phyloP scores from a whole-genome alignment of 1,139 yeast species.

The Saccharomycopsis hybrid region DNA sequence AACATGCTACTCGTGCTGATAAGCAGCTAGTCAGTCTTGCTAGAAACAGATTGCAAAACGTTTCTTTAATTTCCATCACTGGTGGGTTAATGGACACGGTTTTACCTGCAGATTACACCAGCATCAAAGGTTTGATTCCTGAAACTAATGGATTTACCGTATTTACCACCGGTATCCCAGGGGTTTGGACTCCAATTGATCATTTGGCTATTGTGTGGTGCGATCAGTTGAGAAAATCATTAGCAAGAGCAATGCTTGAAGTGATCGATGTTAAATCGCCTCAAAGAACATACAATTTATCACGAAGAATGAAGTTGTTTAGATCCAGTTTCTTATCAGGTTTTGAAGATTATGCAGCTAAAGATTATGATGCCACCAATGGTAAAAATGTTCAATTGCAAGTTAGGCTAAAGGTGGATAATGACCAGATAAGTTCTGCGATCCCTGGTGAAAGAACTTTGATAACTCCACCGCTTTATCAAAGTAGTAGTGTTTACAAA shows the following conservation, averaged over 20 bases:
- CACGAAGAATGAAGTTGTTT: constrained; percentile 52
- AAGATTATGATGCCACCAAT: constrained; percentile 24
- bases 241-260: constrained; percentile 56
- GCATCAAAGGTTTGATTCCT: constrained; percentile 68
- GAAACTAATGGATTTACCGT: constrained; percentile 73
- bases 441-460: constrained; percentile 22
- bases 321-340: constrained; percentile 50
- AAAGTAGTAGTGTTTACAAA: constrained; percentile 21
- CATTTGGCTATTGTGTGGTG: constrained; percentile 98
- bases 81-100: constrained; percentile 84
- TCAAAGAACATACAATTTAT: constrained; percentile 42
- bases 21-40: constrained; percentile 31
- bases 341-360: constrained; percentile 38
- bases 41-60: constrained; percentile 36
- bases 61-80: constrained; percentile 69
- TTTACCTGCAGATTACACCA: constrained; percentile 90
- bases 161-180: constrained; percentile 79
- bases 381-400: constrained; percentile 21
- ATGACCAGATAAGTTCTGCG: constrained; percentile 26
- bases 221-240: constrained; percentile 64
- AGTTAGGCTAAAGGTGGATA: constrained; percentile 31
- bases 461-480: constrained; percentile 24
- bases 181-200: constrained; percentile 92
- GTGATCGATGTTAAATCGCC: constrained; percentile 45
- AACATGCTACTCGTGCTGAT: constrained; percentile 15